Conservation (phyloP, 441 rosid species). For the Francoa sonchifolia region DNA sequence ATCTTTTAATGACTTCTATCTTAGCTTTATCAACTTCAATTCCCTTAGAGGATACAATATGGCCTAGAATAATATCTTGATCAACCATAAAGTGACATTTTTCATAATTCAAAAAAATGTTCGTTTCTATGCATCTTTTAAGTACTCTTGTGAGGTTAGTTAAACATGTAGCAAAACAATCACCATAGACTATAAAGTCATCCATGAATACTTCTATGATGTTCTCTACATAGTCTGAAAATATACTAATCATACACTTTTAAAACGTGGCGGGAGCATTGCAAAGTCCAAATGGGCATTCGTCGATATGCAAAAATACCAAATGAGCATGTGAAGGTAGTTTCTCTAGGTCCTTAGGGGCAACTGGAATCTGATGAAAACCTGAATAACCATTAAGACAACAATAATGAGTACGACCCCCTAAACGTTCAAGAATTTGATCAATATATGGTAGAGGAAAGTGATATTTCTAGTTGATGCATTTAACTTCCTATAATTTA, state of each 20-base stretch:
- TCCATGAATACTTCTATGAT: background rate
- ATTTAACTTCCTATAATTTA: background rate
- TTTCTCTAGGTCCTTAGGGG: background rate
- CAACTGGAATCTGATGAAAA: background rate
- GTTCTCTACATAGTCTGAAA: background rate
- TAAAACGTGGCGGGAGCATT: background rate
- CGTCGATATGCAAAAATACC: background rate
- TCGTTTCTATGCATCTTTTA: background rate
- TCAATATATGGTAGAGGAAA: background rate
- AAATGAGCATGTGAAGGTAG: background rate
- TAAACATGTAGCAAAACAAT: background rate
- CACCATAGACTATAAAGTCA: background rate
- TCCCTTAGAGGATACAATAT: background rate
- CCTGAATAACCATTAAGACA: background rate
- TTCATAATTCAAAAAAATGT: background rate
- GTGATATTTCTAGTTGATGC: background rate
- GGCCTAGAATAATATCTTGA: background rate
- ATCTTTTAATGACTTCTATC: background rate
- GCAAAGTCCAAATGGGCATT: background rate
- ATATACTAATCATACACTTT: background rate
- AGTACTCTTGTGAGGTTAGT: background rate
- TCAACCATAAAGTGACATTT: constrained; percentile 7
- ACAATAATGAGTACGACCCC: background rate
- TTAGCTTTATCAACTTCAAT: constrained; percentile 1
- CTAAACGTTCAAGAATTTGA: background rate